Evolutionary conservation across 805 yeast species (phyloP).

Genomic region (Wickerhamiella nectarea): DNA sequence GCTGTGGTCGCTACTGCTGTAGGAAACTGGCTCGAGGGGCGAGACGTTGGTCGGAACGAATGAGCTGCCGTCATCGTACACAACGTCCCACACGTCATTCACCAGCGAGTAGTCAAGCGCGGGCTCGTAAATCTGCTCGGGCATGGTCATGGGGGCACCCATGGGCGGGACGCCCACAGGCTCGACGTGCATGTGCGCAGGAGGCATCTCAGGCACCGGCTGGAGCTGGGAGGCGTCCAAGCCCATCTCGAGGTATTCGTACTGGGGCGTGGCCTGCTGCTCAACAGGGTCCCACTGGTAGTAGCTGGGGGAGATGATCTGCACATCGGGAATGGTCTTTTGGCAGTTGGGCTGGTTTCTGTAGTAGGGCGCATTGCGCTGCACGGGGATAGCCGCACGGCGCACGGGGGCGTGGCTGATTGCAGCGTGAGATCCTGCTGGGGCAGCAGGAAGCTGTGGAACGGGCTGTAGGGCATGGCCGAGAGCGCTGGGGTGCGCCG

Average conservation of each 20-base stretch:
- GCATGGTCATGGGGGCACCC: background rate
- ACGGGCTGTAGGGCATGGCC: too few species aligned
- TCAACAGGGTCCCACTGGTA: background rate
- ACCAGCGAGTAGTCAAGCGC: background rate
- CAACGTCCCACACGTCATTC: slow-evolving; percentile 5
- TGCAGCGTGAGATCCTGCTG: background rate
- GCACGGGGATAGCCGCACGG: background rate
- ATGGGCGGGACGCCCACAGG: background rate
- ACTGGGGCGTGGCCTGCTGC: too few species aligned
- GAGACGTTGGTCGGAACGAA: background rate
- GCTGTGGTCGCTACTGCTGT: background rate
- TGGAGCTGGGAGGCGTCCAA: background rate
- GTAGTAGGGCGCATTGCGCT: background rate
- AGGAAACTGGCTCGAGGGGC: background rate
- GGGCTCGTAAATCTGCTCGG: background rate
- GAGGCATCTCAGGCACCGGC: background rate
- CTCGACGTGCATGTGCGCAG: background rate
- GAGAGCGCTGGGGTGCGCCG: background rate
- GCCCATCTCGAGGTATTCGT: background rate
- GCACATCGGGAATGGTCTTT: background rate
- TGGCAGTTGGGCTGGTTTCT: background rate
- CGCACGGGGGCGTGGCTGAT: background rate
- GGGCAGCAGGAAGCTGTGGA: background rate
- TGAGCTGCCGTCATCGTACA: background rate
- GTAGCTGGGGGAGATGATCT: background rate